phyloP scores from a whole-genome alignment of 331 rosid species.

The Quercus lobata region DNA sequence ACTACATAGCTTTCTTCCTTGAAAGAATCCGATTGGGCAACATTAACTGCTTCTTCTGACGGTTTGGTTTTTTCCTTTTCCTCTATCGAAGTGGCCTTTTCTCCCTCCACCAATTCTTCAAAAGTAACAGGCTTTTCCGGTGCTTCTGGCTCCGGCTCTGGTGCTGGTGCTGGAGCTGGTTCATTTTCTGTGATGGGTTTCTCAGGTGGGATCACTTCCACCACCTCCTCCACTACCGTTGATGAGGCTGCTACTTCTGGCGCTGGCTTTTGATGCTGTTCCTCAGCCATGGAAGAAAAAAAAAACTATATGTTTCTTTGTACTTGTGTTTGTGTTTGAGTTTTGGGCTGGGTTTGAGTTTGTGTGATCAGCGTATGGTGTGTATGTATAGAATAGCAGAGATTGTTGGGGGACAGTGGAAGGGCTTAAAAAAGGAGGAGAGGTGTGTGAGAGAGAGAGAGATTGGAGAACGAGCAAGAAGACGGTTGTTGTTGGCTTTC shows the following conservation, averaged over 20 bases:
- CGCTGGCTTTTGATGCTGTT: constrained; percentile 45
- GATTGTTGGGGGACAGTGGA: not conserved
- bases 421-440: not conserved
- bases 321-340: not conserved
- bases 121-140: constrained; percentile 11
- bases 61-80: constrained; percentile 21
- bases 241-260: constrained; percentile 17
- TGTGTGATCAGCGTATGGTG: not conserved
- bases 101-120: constrained; percentile 19
- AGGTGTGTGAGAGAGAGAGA: not conserved
- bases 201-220: constrained; percentile 14
- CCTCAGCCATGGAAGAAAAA: constrained; percentile 56
- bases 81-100: constrained; percentile 9
- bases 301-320: not conserved
- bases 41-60: constrained; percentile 30
- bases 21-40: constrained; percentile 73
- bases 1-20: constrained; percentile 92
- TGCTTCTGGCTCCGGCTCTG: constrained; percentile 27
- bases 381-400: not conserved
- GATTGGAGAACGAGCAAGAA: too few relatives aligned
- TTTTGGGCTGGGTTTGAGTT: not conserved
- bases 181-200: constrained; percentile 21
- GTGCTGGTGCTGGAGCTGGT: constrained; percentile 2
- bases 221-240: constrained; percentile 24
- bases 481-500: not conserved